Evolutionary conservation across 2,329 filamentous ascomycete species (phyloP).

Genomic region (Beauveria medogensis): DNA sequence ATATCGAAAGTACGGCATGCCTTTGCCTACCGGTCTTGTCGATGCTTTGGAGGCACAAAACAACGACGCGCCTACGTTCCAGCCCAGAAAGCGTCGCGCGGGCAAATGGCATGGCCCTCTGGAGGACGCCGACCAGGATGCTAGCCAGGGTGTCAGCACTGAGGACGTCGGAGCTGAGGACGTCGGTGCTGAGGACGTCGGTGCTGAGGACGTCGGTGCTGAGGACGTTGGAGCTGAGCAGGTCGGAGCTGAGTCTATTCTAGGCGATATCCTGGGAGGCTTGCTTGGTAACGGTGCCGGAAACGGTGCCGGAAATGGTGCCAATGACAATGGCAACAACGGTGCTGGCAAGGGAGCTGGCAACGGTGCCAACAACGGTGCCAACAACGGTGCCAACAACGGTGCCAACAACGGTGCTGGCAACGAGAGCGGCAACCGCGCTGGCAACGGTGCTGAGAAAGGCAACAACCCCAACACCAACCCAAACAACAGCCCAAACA

Average conservation of each 20-base stretch:
- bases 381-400: neutral
- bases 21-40: conserved; percentile 34
- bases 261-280: neutral
- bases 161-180: neutral
- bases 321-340: neutral
- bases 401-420: neutral
- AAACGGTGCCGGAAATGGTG: too few species aligned
- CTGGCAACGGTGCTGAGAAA: conserved; percentile 1
- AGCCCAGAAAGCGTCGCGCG: conserved; percentile 8
- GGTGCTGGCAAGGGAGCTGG: neutral
- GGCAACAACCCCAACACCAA: neutral
- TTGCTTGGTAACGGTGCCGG: neutral
- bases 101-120: neutral
- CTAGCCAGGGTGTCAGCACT: too few species aligned
- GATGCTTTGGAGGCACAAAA: conserved; percentile 25
- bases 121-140: too few species aligned
- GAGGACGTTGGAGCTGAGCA: neutral
- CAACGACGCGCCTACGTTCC: neutral
- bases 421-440: neutral
- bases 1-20: conserved; percentile 59
- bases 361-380: neutral
- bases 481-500: too few species aligned
- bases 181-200: neutral
- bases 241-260: neutral
- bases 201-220: neutral